Evolutionary conservation across 2,329 filamentous ascomycete genomes (phyloP).

Genomic region (Ophiostoma pallidulum): DNA sequence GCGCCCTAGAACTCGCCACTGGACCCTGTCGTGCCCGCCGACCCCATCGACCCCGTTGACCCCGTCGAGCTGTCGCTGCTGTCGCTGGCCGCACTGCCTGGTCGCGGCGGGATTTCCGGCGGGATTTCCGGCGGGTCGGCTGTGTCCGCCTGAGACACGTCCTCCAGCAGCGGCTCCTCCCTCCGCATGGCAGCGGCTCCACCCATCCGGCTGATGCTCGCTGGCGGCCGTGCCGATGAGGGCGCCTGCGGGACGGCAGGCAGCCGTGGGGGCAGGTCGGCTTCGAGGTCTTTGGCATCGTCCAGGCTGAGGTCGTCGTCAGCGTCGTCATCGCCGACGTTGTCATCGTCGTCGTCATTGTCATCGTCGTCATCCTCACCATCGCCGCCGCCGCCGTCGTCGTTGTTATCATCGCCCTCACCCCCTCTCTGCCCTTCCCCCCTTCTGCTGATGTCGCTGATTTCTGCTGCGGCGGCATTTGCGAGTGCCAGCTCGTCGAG

Average conservation of each 20-base stretch:
- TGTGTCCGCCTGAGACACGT: constrained; percentile 20
- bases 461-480: not conserved
- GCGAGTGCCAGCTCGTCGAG: constrained; percentile 3
- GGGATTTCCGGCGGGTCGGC: constrained; percentile 12
- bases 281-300: constrained; percentile 1
- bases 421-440: not conserved
- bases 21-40: not conserved
- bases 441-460: constrained; percentile 4
- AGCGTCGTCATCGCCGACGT: not conserved
- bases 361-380: not conserved
- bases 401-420: not conserved
- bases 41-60: constrained; percentile 19
- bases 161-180: not conserved
- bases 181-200: constrained; percentile 32
- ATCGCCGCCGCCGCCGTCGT: not conserved
- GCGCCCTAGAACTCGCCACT: not conserved
- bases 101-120: constrained; percentile 21
- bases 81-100: constrained; percentile 32
- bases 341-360: not conserved
- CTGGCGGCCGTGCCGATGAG: constrained; percentile 15
- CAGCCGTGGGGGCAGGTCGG: constrained; percentile 1
- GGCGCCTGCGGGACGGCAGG: constrained; percentile 16
- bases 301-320: not conserved
- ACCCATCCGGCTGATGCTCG: constrained; percentile 25
- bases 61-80: too few relatives aligned